Percentiles rank a stretch among this genome's conserved stretches.
Evolutionary conservation across 495 filamentous ascomycete species (phyloP).

Genomic region (Lasiosphaeris hirsuta): DNA sequence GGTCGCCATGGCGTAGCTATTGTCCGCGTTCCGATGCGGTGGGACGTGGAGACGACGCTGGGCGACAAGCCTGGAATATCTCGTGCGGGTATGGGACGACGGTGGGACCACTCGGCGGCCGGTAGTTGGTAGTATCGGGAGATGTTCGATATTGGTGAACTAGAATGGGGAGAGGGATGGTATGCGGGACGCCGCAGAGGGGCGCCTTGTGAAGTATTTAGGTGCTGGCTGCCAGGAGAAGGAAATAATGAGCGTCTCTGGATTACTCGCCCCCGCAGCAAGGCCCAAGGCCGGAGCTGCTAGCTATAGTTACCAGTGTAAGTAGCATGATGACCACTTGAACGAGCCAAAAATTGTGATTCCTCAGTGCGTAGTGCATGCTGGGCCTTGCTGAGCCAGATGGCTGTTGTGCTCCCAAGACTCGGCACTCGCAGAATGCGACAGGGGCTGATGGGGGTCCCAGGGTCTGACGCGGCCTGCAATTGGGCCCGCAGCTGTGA

Average conservation of each 20-base stretch:
- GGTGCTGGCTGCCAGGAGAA: neutral
- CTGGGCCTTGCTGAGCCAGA: neutral
- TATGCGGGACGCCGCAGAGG: constrained; percentile 1
- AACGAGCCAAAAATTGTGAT: neutral
- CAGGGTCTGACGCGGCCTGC: constrained; percentile 4
- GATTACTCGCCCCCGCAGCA: neutral
- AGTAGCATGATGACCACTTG: neutral
- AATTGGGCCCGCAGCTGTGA: constrained; percentile 17
- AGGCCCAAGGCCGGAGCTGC: neutral
- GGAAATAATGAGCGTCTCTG: neutral
- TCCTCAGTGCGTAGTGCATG: neutral
- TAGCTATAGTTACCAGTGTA: neutral
- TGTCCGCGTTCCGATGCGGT: neutral
- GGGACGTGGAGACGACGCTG: neutral
- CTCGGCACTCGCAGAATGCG: constrained; percentile 12
- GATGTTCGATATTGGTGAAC: neutral
- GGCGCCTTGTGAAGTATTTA: constrained; percentile 1
- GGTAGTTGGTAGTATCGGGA: neutral
- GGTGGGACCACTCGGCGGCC: neutral
- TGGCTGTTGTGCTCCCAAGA: neutral
- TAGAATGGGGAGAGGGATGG: neutral
- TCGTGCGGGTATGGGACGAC: constrained; percentile 7
- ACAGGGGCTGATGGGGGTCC: constrained; percentile 1
- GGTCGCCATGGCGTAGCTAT: constrained; percentile 19
- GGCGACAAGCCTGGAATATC: neutral